Percentiles rank a stretch among this genome's conserved stretches.
Conservation (phyloP, 495 filamentous ascomycete species). For the Podospora anserina region DNA sequence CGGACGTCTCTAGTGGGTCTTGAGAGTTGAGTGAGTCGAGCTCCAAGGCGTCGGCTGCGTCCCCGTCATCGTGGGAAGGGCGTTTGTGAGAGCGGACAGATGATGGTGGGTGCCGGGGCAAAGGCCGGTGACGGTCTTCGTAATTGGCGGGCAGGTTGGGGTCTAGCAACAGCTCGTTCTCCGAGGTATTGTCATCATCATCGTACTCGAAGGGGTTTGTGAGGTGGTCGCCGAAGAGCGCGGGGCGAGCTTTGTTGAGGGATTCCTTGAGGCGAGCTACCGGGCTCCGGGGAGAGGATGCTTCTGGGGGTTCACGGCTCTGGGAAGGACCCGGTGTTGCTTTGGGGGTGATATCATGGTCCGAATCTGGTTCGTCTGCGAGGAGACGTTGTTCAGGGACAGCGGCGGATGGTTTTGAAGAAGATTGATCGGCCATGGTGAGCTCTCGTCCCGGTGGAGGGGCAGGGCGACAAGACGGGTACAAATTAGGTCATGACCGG, state of each 20-base stretch:
- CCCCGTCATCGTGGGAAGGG: constrained; percentile 18
- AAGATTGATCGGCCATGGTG: constrained; percentile 22
- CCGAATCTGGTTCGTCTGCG: not conserved
- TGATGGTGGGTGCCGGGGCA: constrained; percentile 26
- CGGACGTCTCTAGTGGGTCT: not conserved
- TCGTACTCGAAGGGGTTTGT: constrained; percentile 19
- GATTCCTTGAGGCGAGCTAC: constrained; percentile 27
- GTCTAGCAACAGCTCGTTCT: constrained; percentile 46
- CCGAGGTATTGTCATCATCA: constrained; percentile 38
- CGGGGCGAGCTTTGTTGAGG: constrained; percentile 30
- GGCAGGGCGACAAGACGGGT: not conserved
- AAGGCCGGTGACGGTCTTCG: constrained; percentile 22
- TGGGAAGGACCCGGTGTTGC: constrained; percentile 8
- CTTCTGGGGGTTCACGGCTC: constrained; percentile 8
- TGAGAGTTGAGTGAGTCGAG: not conserved
- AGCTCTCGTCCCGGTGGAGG: constrained; percentile 7
- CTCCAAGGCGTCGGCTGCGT: constrained; percentile 4
- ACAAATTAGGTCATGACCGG: too few relatives aligned
- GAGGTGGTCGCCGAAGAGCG: constrained; percentile 33
- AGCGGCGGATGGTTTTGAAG: constrained; percentile 15
- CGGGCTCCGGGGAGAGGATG: constrained; percentile 27
- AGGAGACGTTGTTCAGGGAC: constrained; percentile 7
- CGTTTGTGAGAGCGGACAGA: constrained; percentile 36
- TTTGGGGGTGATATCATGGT: not conserved
- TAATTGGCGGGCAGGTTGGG: constrained; percentile 49